A percentile compares a stretch with the other conserved stretches of the same genome.
Evolutionary conservation across 441 rosid genomes (phyloP).

Genomic region (Macaranga tanarius): DNA sequence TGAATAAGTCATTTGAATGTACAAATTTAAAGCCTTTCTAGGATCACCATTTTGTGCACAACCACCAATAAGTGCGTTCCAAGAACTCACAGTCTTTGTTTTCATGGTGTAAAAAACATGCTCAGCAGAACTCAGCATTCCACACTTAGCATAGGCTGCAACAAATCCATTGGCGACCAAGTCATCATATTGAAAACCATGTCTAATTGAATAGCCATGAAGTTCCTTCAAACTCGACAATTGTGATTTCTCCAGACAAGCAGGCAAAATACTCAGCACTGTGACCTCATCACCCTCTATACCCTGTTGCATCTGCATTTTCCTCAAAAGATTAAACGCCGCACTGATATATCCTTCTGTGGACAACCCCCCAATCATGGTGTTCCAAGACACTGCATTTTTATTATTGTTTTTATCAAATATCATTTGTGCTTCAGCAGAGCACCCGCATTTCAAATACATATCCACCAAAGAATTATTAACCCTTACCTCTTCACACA

Average conservation of each 20-base stretch:
- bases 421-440: constrained; percentile 40
- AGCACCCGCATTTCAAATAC: constrained; percentile 59
- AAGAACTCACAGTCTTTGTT: constrained; percentile 52
- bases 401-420: constrained; percentile 41
- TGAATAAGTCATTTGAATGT: constrained; percentile 41
- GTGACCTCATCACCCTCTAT: constrained; percentile 48
- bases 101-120: constrained; percentile 40
- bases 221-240: constrained; percentile 54
- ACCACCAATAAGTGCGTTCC: constrained; percentile 74
- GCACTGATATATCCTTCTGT: constrained; percentile 33
- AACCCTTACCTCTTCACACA: constrained; percentile 46
- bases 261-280: constrained; percentile 47
- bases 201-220: constrained; percentile 55
- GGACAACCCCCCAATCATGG: constrained; percentile 49
- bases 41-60: constrained; percentile 53
- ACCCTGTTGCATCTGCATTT: constrained; percentile 42
- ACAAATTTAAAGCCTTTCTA: constrained; percentile 40
- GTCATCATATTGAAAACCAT: constrained; percentile 40
- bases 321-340: constrained; percentile 41
- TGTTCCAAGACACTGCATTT: constrained; percentile 68
- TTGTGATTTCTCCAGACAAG: constrained; percentile 37
- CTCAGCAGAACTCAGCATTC: constrained; percentile 42
- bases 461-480: constrained; percentile 59
- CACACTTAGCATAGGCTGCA: constrained; percentile 62
- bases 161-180: constrained; percentile 57